Evolutionary conservation across 495 filamentous ascomycete genomes (phyloP).

Genomic region (Acidiella bohemica): DNA sequence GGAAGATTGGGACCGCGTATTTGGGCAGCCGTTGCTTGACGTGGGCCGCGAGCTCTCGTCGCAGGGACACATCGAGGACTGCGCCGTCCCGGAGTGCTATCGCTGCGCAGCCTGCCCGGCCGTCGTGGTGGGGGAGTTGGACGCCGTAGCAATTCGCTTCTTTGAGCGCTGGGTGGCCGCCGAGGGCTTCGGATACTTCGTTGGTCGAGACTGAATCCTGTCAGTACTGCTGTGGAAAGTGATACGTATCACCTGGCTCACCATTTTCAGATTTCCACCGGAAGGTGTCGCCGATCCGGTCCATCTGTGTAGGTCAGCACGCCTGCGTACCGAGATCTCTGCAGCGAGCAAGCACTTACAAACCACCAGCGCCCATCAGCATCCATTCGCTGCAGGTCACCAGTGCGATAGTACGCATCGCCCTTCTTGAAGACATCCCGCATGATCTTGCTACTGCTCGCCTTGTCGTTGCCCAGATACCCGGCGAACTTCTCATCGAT

Average conservation of each 20-base stretch:
- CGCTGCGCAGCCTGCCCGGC: conserved; percentile 31
- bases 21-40: conserved; percentile 12
- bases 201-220: conserved; percentile 69
- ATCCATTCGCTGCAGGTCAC: conserved; percentile 54
- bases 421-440: conserved; percentile 60
- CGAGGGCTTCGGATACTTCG: conserved; percentile 58
- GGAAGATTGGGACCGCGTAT: conserved; percentile 21
- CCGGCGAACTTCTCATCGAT: conserved; percentile 49
- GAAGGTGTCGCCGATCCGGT: conserved; percentile 65
- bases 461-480: conserved; percentile 54
- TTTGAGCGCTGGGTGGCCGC: conserved; percentile 47
- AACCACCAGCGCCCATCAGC: conserved; percentile 67
- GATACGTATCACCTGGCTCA: no score
- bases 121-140: conserved; percentile 40
- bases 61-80: conserved; percentile 2
- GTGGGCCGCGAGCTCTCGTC: conserved; percentile 10
- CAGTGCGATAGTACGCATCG: conserved; percentile 61
- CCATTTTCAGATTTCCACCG: conserved; percentile 77
- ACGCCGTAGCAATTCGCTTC: conserved; percentile 78
- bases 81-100: conserved; percentile 12
- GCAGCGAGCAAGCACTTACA: no score
- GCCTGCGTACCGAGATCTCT: no score
- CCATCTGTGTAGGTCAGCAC: no score
- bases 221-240: no score
- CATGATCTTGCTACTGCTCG: conserved; percentile 55